Evolutionary conservation across 805 yeast genomes (phyloP), one percentile per base, ranked within the genome.

Genomic region (Schizosaccharomyces cryophilus): DNA sequence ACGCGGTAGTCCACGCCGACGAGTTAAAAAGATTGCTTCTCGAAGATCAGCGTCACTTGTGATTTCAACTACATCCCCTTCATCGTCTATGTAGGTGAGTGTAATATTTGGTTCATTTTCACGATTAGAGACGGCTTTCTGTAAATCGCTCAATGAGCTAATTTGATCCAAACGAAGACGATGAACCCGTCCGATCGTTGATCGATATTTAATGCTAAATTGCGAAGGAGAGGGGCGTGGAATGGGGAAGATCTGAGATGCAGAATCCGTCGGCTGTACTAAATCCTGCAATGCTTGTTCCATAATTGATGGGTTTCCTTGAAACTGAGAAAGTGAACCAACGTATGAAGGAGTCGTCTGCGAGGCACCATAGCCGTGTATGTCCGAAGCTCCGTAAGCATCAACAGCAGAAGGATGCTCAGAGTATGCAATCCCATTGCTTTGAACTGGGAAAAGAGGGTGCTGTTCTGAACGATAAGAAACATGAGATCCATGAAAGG

Each of bases 81-180:
- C 95, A 66, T 87, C 95, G 67, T 87, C 95, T 38, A 82, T 69
- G 65, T 87, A 87, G 62, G 88, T 82, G 61, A 87, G 78, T 0
- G 87, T 87, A 70, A 80, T 83, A n/a, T 69, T 68, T 13, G n/a
- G 55, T 29, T 5, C 65, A 3, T 21, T 24, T 29, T 66, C 13
- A 62, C 67, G 11, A 30, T 61, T 30, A 31, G 69, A 63, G 29
- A 77, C 71, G 26, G 67, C 64, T 1, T 68, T 67, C 60, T 83
- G 73, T 62, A 87, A 74, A 31, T 71, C 71, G 0, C 62, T 67
- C 19, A 83, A 67, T 4, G 87, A 86, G 4, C 79, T 84, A 31
- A 66, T 70, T 4, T 86, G 81, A 61, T 73, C 75, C 48, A 81
- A 70, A 17, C 81, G 77, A 42, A 87, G 73, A 63, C 95, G 76